These are phyloP conservation scores for Tetradesmus lagerheimii DNA, from an alignment of 139 green algal genomes.

Conservation along the genomic window DNA sequence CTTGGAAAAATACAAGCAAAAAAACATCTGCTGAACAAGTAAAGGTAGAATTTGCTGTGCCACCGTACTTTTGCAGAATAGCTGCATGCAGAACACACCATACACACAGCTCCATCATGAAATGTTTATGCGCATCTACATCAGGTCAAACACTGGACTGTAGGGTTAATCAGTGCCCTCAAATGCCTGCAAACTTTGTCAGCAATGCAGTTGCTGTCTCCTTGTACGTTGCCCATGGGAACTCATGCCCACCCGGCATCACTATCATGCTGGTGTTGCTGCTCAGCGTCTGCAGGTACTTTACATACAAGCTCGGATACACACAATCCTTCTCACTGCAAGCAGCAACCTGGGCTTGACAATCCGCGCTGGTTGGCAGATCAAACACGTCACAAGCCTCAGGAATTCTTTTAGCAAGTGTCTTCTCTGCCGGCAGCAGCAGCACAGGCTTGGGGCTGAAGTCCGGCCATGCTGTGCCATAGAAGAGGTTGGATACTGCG, in stretches of 20 bases:
- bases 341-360: neutral
- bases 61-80: too few species aligned
- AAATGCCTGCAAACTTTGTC: constrained; percentile 9
- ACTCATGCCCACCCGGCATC: constrained; percentile 7
- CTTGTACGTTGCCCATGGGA: neutral
- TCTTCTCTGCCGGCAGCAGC: constrained; percentile 26
- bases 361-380: neutral
- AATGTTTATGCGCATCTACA: too few species aligned
- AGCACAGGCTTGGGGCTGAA: constrained; percentile 12
- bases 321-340: constrained; percentile 7
- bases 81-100: too few species aligned
- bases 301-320: constrained; percentile 29
- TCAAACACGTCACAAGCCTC: neutral
- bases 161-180: too few species aligned
- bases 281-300: constrained; percentile 14
- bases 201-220: constrained; percentile 22
- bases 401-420: neutral
- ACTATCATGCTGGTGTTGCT: constrained; percentile 28
- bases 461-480: constrained; percentile 32
- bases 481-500: neutral
- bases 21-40: too few species aligned
- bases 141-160: too few species aligned
- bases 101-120: too few species aligned
- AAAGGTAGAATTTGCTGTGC: too few species aligned
- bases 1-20: too few species aligned